These are phyloP conservation scores for Cyclotella cryptica DNA, from an alignment of 108 stramenopile species.

Conservation along the genomic window DNA sequence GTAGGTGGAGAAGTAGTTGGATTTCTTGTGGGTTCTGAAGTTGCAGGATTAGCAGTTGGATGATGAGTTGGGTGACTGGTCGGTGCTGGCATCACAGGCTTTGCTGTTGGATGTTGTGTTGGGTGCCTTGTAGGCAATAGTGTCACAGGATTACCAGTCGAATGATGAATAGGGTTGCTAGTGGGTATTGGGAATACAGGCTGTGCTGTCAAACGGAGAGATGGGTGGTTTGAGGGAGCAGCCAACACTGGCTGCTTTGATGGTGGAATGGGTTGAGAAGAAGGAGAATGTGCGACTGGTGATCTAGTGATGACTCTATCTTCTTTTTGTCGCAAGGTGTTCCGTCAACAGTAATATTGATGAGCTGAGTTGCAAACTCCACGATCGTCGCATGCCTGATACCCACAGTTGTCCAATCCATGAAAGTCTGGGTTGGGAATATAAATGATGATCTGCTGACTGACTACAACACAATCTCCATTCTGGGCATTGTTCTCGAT, in stretches of 20 bases:
- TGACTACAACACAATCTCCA: constrained; percentile 37
- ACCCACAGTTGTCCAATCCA: constrained; percentile 30
- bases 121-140: no score
- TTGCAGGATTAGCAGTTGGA: neutral
- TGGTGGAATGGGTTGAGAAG: no score
- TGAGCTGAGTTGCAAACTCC: constrained; percentile 27
- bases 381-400: constrained; percentile 32
- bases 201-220: no score
- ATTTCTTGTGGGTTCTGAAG: neutral
- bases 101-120: no score
- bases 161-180: no score
- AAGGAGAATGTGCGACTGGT: no score
- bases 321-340: constrained; percentile 16
- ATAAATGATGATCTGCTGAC: constrained; percentile 9
- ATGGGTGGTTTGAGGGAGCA: no score
- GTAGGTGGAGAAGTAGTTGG: neutral
- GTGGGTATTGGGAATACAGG: no score
- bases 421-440: constrained; percentile 27
- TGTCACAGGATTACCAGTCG: no score
- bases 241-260: no score
- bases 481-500: neutral
- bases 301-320: no score
- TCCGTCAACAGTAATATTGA: constrained; percentile 7
- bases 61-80: neutral
- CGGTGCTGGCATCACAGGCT: no score